Percentiles rank a stretch among this genome's conserved stretches.
phyloP scores from a whole-genome alignment of 2,329 filamentous ascomycete species.

The Falciphora oryzae region DNA sequence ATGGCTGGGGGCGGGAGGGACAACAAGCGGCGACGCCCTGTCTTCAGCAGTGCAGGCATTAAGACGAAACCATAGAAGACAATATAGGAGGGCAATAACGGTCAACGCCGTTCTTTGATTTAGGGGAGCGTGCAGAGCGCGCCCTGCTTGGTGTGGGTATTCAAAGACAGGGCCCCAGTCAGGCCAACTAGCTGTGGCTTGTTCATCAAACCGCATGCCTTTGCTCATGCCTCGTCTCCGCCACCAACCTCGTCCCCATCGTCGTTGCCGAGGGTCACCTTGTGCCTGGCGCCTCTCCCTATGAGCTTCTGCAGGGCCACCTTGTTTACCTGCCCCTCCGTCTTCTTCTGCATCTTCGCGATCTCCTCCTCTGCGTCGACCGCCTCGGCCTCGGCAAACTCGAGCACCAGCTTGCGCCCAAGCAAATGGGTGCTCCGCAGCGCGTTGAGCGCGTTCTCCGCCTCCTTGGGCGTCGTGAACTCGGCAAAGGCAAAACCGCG shows the following conservation, averaged over 20 bases:
- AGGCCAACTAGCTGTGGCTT: slow-evolving; percentile 4
- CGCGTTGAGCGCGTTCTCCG: slow-evolving; percentile 81
- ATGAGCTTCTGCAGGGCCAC: slow-evolving; percentile 86
- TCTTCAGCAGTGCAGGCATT: background rate
- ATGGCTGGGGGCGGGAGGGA: background rate
- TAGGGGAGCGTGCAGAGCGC: background rate
- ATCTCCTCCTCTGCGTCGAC: slow-evolving; percentile 95
- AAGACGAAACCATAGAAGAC: background rate
- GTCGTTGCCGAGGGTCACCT: slow-evolving; percentile 3
- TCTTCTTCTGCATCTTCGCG: slow-evolving; percentile 94
- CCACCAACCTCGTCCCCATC: slow-evolving; percentile 7
- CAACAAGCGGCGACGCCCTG: background rate
- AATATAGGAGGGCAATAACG: background rate
- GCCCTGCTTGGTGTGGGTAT: background rate
- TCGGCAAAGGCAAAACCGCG: slow-evolving; percentile 97
- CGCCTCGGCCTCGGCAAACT: slow-evolving; percentile 84
- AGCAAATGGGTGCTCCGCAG: slow-evolving; percentile 90
- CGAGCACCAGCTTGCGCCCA: slow-evolving; percentile 80
- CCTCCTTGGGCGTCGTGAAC: slow-evolving; percentile 87
- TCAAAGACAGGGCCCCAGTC: background rate
- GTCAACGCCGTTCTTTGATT: background rate
- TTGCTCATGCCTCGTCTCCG: slow-evolving; percentile 3
- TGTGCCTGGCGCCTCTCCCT: slow-evolving; percentile 41
- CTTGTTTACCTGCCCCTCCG: slow-evolving; percentile 83
- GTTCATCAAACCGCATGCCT: slow-evolving; percentile 10